Percentiles rank a stretch among this genome's conserved stretches.
phyloP scores from a whole-genome alignment of 2,329 filamentous ascomycete species.

The Fusarium falciforme region DNA sequence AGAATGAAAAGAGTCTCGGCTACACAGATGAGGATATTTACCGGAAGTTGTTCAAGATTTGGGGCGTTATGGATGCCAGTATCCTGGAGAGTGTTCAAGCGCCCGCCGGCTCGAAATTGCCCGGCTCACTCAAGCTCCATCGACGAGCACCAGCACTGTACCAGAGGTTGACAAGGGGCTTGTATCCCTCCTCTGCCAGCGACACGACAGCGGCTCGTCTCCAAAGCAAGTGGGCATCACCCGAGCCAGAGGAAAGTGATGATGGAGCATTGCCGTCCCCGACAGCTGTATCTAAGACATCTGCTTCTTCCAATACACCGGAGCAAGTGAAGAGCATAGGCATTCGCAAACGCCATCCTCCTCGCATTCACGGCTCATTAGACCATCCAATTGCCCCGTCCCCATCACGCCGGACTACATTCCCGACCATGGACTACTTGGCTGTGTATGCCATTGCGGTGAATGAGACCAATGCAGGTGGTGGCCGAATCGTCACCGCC shows the following conservation, averaged over 20 bases:
- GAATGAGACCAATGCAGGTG: constrained; percentile 64
- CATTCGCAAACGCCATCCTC: constrained; percentile 46
- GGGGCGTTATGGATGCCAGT: constrained; percentile 64
- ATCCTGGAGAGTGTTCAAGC: constrained; percentile 62
- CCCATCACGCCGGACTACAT: constrained; percentile 58
- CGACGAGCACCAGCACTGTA: constrained; percentile 60
- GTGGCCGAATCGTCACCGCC: constrained; percentile 62
- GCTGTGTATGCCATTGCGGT: constrained; percentile 64
- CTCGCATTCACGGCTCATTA: constrained; percentile 57
- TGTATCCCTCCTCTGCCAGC: constrained; percentile 52
- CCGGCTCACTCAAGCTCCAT: constrained; percentile 60
- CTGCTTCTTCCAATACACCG: constrained; percentile 4
- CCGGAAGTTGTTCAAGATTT: constrained; percentile 60
- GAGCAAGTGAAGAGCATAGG: constrained; percentile 7
- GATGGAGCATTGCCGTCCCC: constrained; percentile 5
- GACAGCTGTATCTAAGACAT: constrained; percentile 2
- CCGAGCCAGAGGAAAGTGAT: constrained; percentile 12
- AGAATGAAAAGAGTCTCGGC: constrained; percentile 64
- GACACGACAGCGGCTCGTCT: constrained; percentile 25
- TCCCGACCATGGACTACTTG: constrained; percentile 63
- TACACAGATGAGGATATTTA: constrained; percentile 62
- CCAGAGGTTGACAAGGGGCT: constrained; percentile 56
- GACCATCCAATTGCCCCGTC: constrained; percentile 60
- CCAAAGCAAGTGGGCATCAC: constrained; percentile 15
- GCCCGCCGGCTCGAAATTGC: constrained; percentile 53